Evolutionary conservation across 495 filamentous ascomycete genomes (phyloP), one percentile per base, ranked within the genome.

Genomic region (Hypoxylon perforatum): DNA sequence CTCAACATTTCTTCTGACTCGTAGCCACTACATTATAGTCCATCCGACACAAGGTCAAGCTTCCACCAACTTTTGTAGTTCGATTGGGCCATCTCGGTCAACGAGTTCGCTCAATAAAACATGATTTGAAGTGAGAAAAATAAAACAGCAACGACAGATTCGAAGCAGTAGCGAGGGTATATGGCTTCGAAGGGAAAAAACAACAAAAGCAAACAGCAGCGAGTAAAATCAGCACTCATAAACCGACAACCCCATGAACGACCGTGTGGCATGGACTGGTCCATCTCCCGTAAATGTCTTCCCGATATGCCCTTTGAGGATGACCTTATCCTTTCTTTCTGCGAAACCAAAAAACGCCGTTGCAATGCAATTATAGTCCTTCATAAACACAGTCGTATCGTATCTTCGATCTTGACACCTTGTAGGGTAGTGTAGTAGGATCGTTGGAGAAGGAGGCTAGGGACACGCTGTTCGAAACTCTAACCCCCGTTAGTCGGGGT

Each of bases 401-500:
- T 39, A 22, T 28, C 28, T 11, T 51, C 42, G 42, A 55, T 50
- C 44, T 14, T 46, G 28, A 36, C 47, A 52, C 33, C 22, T 30
- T n/a, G n/a, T n/a, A n/a, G n/a, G n/a, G n/a, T n/a, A n/a, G n/a
- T n/a, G n/a, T 46, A 58, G 61, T 64, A 15, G 35, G 44, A 11
- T 47, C 10, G 41, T 45, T n/a, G n/a, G 15, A 35, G 15, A 42
- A 30, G 0, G 23, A 50, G n/a, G 11, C n/a, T n/a, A 60, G 39
- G 14, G 39, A n/a, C 8, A 35, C 6, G 9, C 4, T 15, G 25
- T 22, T 12, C 10, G 21, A 10, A n/a, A 12, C 14, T n/a, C n/a
- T 19, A 39, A 23, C 4, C n/a, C 30, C 28, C 23, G n/a, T 63
- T 85, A 81, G 75, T 99, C 95, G 19, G 95, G 95, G 76, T 99